Conservation (phyloP, 2,329 filamentous ascomycete genomes). For the Alternaria ventricosa region DNA sequence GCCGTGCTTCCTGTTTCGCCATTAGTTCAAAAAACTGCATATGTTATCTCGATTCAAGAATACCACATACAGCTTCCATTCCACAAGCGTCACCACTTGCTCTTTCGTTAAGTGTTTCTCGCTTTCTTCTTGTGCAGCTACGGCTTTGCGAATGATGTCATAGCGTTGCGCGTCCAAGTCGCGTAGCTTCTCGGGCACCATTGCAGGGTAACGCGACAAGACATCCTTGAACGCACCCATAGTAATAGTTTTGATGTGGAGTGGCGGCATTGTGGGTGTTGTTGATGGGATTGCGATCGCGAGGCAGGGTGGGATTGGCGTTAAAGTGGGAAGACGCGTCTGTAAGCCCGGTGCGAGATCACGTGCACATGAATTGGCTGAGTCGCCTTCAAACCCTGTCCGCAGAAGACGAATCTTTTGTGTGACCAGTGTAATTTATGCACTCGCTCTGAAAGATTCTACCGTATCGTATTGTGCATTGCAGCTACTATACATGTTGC, state of each 20-base stretch:
- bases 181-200: constrained; percentile 34
- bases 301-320: not conserved
- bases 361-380: constrained; percentile 2
- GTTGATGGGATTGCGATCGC: not conserved
- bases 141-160: constrained; percentile 30
- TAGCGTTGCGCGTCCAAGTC: constrained; percentile 45
- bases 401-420: not conserved
- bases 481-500: not conserved
- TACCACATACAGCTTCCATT: constrained; percentile 48
- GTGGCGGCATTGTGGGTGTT: constrained; percentile 9
- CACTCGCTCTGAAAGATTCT: not conserved
- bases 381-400: not conserved
- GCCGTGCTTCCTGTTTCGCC: constrained; percentile 53
- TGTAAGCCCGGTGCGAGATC: not conserved
- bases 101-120: constrained; percentile 28
- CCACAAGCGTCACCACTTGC: constrained; percentile 45
- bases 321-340: constrained; percentile 1
- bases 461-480: not conserved
- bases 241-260: constrained; percentile 23
- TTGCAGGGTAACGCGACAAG: constrained; percentile 34
- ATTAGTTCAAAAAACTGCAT: not conserved
- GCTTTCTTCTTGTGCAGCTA: constrained; percentile 20
- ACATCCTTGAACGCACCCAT: constrained; percentile 23
- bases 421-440: not conserved
- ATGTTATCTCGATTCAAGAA: not conserved